These are phyloP conservation scores for Serendipita sp. DNA, from an alignment of 768 basidiomycete genomes.

Conservation along the genomic window DNA sequence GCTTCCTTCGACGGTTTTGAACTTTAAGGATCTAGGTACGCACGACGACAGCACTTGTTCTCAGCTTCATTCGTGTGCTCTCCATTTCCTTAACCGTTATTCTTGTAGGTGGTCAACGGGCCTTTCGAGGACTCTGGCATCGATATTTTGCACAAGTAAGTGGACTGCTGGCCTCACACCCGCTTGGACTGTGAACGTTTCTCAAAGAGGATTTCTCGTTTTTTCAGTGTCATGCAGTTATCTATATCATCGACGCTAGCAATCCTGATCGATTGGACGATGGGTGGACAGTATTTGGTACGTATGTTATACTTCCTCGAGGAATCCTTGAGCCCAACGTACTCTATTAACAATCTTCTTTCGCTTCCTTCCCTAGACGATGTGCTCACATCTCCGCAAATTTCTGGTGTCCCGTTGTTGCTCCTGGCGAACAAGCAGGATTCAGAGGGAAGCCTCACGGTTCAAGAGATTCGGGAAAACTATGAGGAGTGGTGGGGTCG, in stretches of 20 bases:
- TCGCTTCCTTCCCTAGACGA: conserved; percentile 34
- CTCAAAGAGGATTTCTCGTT: conserved; percentile 29
- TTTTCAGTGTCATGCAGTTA: conserved; percentile 92
- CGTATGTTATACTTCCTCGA: conserved; percentile 21
- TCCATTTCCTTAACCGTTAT: too few relatives aligned
- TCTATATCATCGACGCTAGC: conserved; percentile 86
- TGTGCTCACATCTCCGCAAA: conserved; percentile 78
- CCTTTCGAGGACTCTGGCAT: not conserved
- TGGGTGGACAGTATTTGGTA: conserved; percentile 97
- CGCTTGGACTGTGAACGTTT: too few relatives aligned
- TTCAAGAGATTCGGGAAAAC: conserved; percentile 79
- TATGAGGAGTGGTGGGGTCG: conserved; percentile 78
- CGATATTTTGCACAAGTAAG: not conserved
- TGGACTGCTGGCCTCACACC: too few relatives aligned
- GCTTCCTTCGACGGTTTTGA: conserved; percentile 82
- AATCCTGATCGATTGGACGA: conserved; percentile 81
- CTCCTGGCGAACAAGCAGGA: conserved; percentile 97
- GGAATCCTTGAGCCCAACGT: not conserved
- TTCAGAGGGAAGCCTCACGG: conserved; percentile 57
- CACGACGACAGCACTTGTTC: too few relatives aligned
- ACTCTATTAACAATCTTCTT: not conserved
- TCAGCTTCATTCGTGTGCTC: conserved; percentile 82
- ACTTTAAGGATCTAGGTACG: conserved; percentile 96
- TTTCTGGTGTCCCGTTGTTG: conserved; percentile 77
- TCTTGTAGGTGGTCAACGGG: not conserved